phyloP scores from a whole-genome alignment of 805 yeast genomes.

The Monosporozyma siamensis region DNA sequence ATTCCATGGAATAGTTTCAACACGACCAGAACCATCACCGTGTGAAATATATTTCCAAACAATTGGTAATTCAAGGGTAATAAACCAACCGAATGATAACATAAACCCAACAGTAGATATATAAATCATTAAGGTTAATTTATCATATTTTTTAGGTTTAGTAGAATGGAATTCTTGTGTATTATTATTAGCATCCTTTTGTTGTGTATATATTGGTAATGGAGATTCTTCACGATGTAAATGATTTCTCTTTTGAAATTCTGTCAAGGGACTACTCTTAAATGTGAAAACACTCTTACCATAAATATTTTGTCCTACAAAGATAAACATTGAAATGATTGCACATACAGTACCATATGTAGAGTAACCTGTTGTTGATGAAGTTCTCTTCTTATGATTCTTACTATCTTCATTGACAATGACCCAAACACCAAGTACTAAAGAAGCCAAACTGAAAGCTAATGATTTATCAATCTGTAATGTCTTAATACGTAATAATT shows the following conservation, averaged over 20 bases:
- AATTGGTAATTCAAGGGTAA: slow-evolving; percentile 48
- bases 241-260: slow-evolving; percentile 1
- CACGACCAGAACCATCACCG: slow-evolving; percentile 14
- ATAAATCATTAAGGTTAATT: slow-evolving; percentile 69
- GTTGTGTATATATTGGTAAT: slow-evolving; percentile 10
- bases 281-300: slow-evolving; percentile 70
- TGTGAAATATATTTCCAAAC: slow-evolving; percentile 15
- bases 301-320: slow-evolving; percentile 80
- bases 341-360: slow-evolving; percentile 59
- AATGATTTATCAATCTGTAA: slow-evolving; percentile 9
- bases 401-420: slow-evolving; percentile 21
- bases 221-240: slow-evolving; percentile 13
- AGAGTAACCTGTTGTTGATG: slow-evolving; percentile 9
- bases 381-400: slow-evolving; percentile 3
- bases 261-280: slow-evolving; percentile 13
- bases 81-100: slow-evolving; percentile 66
- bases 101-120: slow-evolving; percentile 65
- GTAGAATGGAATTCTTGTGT: not conserved
- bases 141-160: slow-evolving; percentile 48
- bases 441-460: slow-evolving; percentile 18
- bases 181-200: no score
- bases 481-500: slow-evolving; percentile 27
- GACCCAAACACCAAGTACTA: slow-evolving; percentile 26
- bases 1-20: slow-evolving; percentile 35
- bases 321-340: slow-evolving; percentile 55